phyloP scores from a whole-genome alignment of 257 asterid species.

The Solanum neorickii region DNA sequence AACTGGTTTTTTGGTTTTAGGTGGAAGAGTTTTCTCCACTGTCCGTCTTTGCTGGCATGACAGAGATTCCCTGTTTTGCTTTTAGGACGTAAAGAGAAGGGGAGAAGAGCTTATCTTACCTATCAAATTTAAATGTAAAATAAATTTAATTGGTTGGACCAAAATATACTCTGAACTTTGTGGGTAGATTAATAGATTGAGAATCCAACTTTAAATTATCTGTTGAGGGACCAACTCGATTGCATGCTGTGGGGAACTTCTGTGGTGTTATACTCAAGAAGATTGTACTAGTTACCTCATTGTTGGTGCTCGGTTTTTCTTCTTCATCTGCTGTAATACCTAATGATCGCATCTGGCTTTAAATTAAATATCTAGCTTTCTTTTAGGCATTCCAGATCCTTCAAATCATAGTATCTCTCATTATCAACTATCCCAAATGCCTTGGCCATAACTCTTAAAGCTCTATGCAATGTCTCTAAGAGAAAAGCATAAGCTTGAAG shows the following conservation, averaged over 20 bases:
- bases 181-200: neutral
- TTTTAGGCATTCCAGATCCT: neutral
- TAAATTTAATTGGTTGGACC: neutral
- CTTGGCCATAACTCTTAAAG: neutral
- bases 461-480: neutral
- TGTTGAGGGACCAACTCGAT: neutral
- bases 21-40: neutral
- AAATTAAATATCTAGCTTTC: neutral
- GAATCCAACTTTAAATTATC: neutral
- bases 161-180: neutral
- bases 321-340: neutral
- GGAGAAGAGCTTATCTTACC: neutral
- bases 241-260: neutral
- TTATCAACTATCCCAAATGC: neutral
- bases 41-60: neutral
- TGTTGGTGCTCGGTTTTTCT: neutral
- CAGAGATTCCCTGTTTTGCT: neutral
- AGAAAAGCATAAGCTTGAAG: neutral
- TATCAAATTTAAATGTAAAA: neutral
- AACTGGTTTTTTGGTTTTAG: neutral
- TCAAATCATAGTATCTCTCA: neutral
- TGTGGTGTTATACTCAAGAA: neutral
- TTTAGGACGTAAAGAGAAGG: neutral
- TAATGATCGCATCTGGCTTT: neutral
- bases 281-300: neutral